phyloP scores from a whole-genome alignment of 768 basidiomycete species.

The Panaeolus papilionaceus region DNA sequence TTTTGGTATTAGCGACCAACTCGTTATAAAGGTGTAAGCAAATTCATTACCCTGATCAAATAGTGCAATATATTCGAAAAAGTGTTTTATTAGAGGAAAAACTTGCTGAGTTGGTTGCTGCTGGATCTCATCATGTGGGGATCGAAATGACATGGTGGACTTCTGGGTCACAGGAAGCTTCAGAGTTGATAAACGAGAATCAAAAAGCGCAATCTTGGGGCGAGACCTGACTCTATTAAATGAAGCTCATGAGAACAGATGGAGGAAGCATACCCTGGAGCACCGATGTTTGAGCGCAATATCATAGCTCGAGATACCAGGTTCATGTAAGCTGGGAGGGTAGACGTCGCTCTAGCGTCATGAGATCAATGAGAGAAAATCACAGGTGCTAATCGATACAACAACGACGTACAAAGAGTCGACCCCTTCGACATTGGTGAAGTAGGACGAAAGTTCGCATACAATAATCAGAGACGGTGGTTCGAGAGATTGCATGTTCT shows the following conservation, averaged over 20 bases:
- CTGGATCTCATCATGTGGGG: slow-evolving; percentile 21
- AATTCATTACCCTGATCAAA: slow-evolving; percentile 46
- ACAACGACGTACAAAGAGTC: neutral
- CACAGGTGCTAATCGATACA: neutral
- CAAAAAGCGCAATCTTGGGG: slow-evolving; percentile 58
- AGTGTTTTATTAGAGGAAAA: slow-evolving; percentile 50
- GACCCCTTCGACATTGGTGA: neutral
- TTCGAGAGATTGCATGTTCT: slow-evolving; percentile 9
- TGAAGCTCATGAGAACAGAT: slow-evolving; percentile 12
- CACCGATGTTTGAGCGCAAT: slow-evolving; percentile 39
- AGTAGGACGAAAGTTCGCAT: neutral
- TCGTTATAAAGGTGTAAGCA: neutral
- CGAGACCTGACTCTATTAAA: slow-evolving; percentile 13
- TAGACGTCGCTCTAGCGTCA: slow-evolving; percentile 22
- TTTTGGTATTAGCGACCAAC: slow-evolving; percentile 14
- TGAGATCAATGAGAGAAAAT: neutral
- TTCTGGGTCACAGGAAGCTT: slow-evolving; percentile 52
- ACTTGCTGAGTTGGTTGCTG: slow-evolving; percentile 34
- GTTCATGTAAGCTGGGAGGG: slow-evolving; percentile 57
- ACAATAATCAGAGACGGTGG: neutral
- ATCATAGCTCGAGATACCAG: slow-evolving; percentile 55
- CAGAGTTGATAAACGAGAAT: slow-evolving; percentile 59
- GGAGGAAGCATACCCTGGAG: slow-evolving; percentile 12
- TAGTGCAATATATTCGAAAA: slow-evolving; percentile 58
- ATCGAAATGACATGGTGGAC: slow-evolving; percentile 26